Evolutionary conservation across 768 basidiomycete genomes (phyloP), one percentile per base, ranked within the genome.

Genomic region (Amanita brunnescens): DNA sequence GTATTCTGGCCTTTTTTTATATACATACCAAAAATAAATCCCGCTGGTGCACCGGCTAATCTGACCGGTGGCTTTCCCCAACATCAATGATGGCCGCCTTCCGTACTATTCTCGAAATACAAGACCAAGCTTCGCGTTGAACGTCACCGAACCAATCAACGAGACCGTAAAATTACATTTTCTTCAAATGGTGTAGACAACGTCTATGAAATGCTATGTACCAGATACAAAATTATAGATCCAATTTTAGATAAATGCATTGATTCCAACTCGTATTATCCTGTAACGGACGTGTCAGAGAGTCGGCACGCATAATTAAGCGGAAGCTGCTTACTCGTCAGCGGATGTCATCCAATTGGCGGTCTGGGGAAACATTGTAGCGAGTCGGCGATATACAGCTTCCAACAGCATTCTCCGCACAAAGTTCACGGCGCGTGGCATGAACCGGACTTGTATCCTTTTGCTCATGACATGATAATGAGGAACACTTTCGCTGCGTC

Each of bases 351-450:
- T 54, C 80, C 80, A 81, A 53, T 77, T 79, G 1, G 65, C 78
- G 0, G 78, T 80, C 54, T 81, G 79, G 0, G 81, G 82, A 67
- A 83, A 81, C 73, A 82, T 79, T 0, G 73, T 75, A 1, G 70
- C 79, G 78, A 85, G 60, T 20, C 80, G 76, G 34, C 74, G 75
- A 62, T 85, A 85, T 1, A 87, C 58, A n/a, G 72, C 75, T 58
- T 85, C 83, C 34, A 85, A 75, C 20, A 85, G 65, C 46, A 76
- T 64, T 13, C 59, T 64, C 30, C 83, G 68, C 8, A 77, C 16
- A 65, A 70, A 76, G 46, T 73, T 73, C 10, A 70, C 53, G 20
- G 72, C 32, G 0, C 61, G 57, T 0, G 68, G 61, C 9, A 72
- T 44, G 33, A 60, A 59, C 2, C 71, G 69, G 26, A 58, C 69